Base-by-base conservation (phyloP, 352 stramenopile genomes). In the Phytopythium kandeliae region DNA sequence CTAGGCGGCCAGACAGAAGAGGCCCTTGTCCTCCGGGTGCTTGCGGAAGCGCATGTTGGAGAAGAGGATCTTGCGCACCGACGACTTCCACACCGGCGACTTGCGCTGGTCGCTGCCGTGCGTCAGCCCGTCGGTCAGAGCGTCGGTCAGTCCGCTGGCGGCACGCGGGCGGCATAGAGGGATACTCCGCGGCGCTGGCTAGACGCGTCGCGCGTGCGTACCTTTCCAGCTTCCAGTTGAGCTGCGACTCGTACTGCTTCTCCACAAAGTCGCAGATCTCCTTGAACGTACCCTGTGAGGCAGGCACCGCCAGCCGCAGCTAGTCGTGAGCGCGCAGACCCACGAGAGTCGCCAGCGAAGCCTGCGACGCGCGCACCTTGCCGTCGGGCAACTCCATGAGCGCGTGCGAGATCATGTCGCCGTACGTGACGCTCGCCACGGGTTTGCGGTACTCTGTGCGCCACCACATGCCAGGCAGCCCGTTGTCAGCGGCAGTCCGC, bases 141-240 rank as follows among this genome's bases (percentile, higher is more conserved):
- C n/a, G n/a, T n/a, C n/a, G n/a, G n/a, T n/a, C n/a, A n/a, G n/a
- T n/a, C n/a, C n/a, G n/a, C n/a, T n/a, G n/a, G n/a, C n/a, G n/a
- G n/a, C n/a, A n/a, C n/a, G n/a, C n/a, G n/a, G n/a, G n/a, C n/a
- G n/a, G n/a, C n/a, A n/a, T n/a, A n/a, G n/a, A n/a, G n/a, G n/a
- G n/a, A n/a, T n/a, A n/a, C n/a, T n/a, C n/a, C n/a, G n/a, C n/a
- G n/a, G n/a, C n/a, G n/a, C n/a, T n/a, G n/a, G n/a, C n/a, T n/a
- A n/a, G 19, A 34, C 30, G 30, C 19, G 44, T 8, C 10, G 15
- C n/a, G 6, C 12, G 24, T 22, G 41, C 57, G 13, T 26, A 90
- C 80, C 76, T 87, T 54, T 95, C 85, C 9, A 96, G 66, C 59
- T 96, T 96, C 85, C 85, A 96, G 67, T 96, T 94, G 35, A 96